Base-by-base conservation (phyloP, 2,329 filamentous ascomycete genomes). In the Talaromyces sp. region DNA sequence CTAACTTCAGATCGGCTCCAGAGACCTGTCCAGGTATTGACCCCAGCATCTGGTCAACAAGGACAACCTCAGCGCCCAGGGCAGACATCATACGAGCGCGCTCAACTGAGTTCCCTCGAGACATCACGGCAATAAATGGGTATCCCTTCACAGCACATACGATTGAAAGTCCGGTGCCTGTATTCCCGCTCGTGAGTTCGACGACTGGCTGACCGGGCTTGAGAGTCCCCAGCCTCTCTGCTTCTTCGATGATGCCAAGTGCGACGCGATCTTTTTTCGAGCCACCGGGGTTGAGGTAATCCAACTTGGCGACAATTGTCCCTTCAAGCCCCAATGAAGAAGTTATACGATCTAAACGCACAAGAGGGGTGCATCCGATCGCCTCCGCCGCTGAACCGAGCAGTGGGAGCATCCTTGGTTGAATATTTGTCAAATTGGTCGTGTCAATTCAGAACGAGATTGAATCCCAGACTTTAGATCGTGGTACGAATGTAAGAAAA, bases 141-240 rank as follows among this genome's bases (percentile, higher is more conserved):
- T 61, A 61, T 2, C 54, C 51, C 24, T 58, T 57, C 2, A 52
- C 20, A 3, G 49, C 47, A n/a, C 58, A 58, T 30, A 58, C 48
- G 17, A 58, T 56, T 9, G 58, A 56, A 2, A 61, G 41, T 1
- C 52, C 57, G 16, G 53, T 52, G 4, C 54, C 58, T 11, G 92
- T 96, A 72, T 96, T 96, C 44, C 91, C 92, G 65, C 89, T 93
- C 22, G 91, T 96, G 5, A 91, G 91, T 82, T 96, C 92, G 67
- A 96, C 96, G 65, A 96, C 78, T 37, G 90, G 95, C 75, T 96
- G 90, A 50, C 91, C 91, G 20, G 91, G 91, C 80, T 91, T 94
- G 75, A 96, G 94, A 59, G 90, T 84, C 27, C 91, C 91, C 47
- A 82, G 86, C 69, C 83, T 84, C 80, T 96, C 91, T 29, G 92